Base-by-base conservation (phyloP, 192 early-diverging fungal genomes). In the Radiomyces spectabilis region DNA sequence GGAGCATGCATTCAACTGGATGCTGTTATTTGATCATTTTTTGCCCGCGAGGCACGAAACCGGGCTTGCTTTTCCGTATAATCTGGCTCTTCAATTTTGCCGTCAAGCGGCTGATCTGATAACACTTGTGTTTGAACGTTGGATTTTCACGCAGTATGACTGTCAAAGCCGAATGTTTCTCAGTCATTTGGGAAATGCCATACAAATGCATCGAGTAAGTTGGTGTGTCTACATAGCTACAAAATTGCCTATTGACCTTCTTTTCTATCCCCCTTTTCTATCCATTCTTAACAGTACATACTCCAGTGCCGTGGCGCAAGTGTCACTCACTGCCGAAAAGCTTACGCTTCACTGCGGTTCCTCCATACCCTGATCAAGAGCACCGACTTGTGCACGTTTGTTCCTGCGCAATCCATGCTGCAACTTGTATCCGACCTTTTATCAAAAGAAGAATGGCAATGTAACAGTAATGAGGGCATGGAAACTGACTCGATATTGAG, bases 131-230 rank as follows among this genome's bases (percentile, higher is more conserved):
- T 48, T 48, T 48, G 46, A 48, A 48, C 24, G 30, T 29, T 48
- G 46, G 46, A 21, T 48, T 21, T 21, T 4, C 6, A 27, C 29
- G 24, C 24, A 48, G 0, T 29, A 48, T 21, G 46, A 48, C 16
- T 48, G 46, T 27, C 46, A 48, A 48, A 29, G 24, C 46, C 46
- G 46, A 21, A 29, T 21, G 46, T 48, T 48, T 27, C 30, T 48
- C 27, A 48, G 46, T 27, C 46, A 48, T 15, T 48, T 48, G 0
- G 46, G 24, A 21, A 48, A 48, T 22, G 24, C 25, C 24, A 15
- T 48, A 12, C 25, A 48, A 31, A 48, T 48, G 13, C 46, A 48
- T 27, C 24, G 30, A 15, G 46, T 48, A 48, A n/a, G n/a, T n/a
- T n/a, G n/a, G n/a, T n/a, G n/a, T n/a, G n/a, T n/a, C n/a, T n/a